Conservation (phyloP, 345 rosid genomes). For the Citrus medica region DNA sequence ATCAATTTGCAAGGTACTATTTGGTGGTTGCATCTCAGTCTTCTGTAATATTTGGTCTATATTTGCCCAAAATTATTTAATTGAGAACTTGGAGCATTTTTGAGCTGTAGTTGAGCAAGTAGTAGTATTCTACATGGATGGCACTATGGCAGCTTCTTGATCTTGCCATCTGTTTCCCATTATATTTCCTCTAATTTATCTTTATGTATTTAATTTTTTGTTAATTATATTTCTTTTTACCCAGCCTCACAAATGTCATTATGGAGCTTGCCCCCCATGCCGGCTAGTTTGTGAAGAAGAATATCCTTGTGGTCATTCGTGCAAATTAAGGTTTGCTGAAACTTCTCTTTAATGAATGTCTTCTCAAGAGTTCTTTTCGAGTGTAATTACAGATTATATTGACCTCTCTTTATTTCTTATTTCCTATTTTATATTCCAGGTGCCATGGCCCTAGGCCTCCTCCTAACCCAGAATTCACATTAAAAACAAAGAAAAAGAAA, state of each 20-base stretch:
- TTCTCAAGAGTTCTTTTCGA: neutral
- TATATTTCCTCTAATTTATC: neutral
- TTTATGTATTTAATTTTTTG: constrained; percentile 1
- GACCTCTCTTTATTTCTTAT: neutral
- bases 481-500: constrained; percentile 85
- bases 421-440: constrained; percentile 33
- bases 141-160: neutral
- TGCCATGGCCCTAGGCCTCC: constrained; percentile 93
- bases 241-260: constrained; percentile 91
- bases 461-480: constrained; percentile 72
- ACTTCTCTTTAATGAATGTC: neutral
- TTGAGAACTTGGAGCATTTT: neutral
- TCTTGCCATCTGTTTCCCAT: neutral
- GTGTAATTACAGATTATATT: neutral
- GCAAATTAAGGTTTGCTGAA: constrained; percentile 64
- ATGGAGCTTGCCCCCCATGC: constrained; percentile 90
- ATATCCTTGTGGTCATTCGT: constrained; percentile 79
- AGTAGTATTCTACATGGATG: neutral
- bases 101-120: neutral
- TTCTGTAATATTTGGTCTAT: neutral
- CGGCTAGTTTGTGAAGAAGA: constrained; percentile 76
- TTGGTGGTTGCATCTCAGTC: neutral
- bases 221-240: constrained; percentile 20
- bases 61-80: constrained; percentile 1
- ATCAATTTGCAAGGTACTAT: constrained; percentile 59